Conservation (phyloP, 2,329 filamentous ascomycete genomes). For the Trichoderma arundinaceum region DNA sequence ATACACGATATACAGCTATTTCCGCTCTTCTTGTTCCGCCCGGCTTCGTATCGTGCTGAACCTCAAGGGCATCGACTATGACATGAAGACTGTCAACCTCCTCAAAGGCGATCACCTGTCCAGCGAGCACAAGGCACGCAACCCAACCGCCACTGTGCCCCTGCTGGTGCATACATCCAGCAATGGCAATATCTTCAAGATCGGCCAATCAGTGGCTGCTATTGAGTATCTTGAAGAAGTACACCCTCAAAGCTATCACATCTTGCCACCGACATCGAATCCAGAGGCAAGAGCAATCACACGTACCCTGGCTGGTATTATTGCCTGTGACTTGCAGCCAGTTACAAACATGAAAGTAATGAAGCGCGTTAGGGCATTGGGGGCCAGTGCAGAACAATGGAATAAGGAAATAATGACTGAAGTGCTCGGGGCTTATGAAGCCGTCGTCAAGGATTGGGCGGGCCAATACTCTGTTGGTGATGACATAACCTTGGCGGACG, state of each 20-base stretch:
- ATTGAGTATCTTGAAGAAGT: slow-evolving; percentile 67
- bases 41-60: slow-evolving; percentile 65
- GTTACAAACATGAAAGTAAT: slow-evolving; percentile 63
- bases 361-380: slow-evolving; percentile 53
- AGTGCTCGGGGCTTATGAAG: slow-evolving; percentile 64
- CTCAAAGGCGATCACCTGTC: slow-evolving; percentile 58
- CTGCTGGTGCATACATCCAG: slow-evolving; percentile 52
- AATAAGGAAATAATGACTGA: slow-evolving; percentile 56
- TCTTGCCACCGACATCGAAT: slow-evolving; percentile 57
- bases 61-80: slow-evolving; percentile 58
- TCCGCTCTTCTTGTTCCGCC: slow-evolving; percentile 66
- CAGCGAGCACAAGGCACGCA: slow-evolving; percentile 52
- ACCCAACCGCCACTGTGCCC: slow-evolving; percentile 62
- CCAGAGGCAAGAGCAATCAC: slow-evolving; percentile 54
- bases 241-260: slow-evolving; percentile 46
- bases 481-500: slow-evolving; percentile 62
- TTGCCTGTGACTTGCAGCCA: slow-evolving; percentile 64
- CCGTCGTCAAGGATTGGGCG: slow-evolving; percentile 45
- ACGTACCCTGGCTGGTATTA: slow-evolving; percentile 59
- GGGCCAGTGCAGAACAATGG: slow-evolving; percentile 55
- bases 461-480: slow-evolving; percentile 63
- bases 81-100: slow-evolving; percentile 57
- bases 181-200: slow-evolving; percentile 45
- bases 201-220: slow-evolving; percentile 63
- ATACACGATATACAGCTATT: slow-evolving; percentile 63